Percentiles rank a stretch among this genome's conserved stretches.
Evolutionary conservation across 1,284 basidiomycete genomes (phyloP).

Genomic region (Coniferiporia sulphurascens): DNA sequence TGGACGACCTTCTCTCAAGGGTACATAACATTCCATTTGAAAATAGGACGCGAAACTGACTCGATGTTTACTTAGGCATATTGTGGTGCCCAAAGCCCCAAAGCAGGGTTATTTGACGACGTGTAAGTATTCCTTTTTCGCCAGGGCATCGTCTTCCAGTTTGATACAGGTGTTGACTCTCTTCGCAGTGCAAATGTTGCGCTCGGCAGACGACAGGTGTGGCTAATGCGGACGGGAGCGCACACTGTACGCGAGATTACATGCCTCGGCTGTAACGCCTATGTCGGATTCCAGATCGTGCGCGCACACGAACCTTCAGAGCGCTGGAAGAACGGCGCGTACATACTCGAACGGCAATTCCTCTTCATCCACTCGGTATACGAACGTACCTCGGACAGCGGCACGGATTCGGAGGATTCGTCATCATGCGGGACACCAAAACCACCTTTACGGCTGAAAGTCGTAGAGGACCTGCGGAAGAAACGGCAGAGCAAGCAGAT

Average conservation of each 20-base stretch:
- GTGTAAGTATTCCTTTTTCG: constrained; percentile 7
- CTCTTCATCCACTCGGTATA: constrained; percentile 22
- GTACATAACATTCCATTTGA: background rate
- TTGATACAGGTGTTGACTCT: background rate
- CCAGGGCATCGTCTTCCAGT: background rate
- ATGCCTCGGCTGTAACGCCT: constrained; percentile 43
- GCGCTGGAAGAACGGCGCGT: constrained; percentile 58
- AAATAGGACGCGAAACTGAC: background rate
- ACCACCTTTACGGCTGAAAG: constrained; percentile 13
- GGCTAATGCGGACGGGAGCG: constrained; percentile 56
- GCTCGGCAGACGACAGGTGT: constrained; percentile 13
- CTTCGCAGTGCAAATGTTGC: constrained; percentile 8
- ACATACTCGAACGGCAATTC: constrained; percentile 50
- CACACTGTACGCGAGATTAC: constrained; percentile 55
- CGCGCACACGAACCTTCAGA: constrained; percentile 52
- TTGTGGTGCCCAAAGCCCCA: constrained; percentile 15
- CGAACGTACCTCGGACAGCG: constrained; percentile 7
- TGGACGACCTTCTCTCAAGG: constrained; percentile 17
- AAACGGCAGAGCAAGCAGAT: constrained; percentile 6
- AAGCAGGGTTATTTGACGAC: constrained; percentile 17
- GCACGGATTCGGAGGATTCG: constrained; percentile 7
- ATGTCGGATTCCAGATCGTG: constrained; percentile 60
- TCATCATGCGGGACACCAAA: constrained; percentile 9
- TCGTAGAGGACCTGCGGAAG: constrained; percentile 13
- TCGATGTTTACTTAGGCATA: constrained; percentile 4